Base-by-base conservation (phyloP, 2,329 filamentous ascomycete genomes). In the Fusarium cyanostomum region DNA sequence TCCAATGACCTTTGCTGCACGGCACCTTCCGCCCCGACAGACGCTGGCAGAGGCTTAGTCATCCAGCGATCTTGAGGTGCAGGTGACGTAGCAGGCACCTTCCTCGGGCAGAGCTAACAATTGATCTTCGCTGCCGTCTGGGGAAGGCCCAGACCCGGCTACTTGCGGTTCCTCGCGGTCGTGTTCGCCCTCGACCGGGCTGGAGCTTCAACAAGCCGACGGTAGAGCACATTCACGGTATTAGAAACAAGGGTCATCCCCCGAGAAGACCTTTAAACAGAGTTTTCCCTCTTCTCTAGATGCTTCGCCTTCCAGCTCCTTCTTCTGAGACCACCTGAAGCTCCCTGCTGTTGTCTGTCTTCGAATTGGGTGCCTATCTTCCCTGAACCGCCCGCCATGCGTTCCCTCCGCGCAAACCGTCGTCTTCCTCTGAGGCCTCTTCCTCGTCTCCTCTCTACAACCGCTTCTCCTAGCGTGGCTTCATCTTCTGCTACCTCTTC, bases 351-450 rank as follows among this genome's bases (percentile, higher is more conserved):
- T 28, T 46, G 21, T 35, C 33, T 55, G 26, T 42, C 50, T 39
- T 33, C 31, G 58, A 48, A 66, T 59, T 64, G 68, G 60, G 57
- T 28, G 45, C 43, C 51, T 41, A 39, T 38, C 42, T 35, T 49
- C 44, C 27, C 44, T 37, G 28, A 50, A 27, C 49, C 43, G 35
- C 50, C 57, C 72, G 76, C 67, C 24, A 87, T 87, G 85, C 82
- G 84, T 70, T 84, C 84, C 64, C 77, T 87, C 70, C 81, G 84
- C 68, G 78, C 81, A 48, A 81, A 79, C 59, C 79, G 82, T 62
- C 80, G 82, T 66, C 77, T 82, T 63, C 79, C 80, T 60, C 73
- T 83, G 68, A 81, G 79, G 63, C 74, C 76, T 45, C 74, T 78
- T 66, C 76, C 77, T 75, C 81, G 75, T 43, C 71, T 73, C 57